Evolutionary conservation across 352 stramenopile genomes (phyloP), one percentile per base, ranked within the genome.

Genomic region (Globisporangium megalacanthum): DNA sequence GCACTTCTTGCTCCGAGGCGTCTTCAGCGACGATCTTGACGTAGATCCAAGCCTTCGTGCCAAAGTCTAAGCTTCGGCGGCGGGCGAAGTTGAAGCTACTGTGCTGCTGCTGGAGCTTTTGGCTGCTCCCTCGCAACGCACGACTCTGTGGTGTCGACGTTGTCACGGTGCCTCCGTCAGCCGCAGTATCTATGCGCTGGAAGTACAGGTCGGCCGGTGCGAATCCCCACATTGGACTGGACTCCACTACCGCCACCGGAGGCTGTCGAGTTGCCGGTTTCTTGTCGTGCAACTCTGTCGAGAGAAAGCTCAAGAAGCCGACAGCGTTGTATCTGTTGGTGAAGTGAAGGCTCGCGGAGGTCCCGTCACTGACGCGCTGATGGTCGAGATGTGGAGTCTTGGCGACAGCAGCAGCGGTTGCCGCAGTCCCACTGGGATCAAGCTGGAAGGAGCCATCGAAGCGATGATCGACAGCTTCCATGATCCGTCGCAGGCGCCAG

Each of bases 21-120:
- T 75, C 60, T 15, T 77, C 66, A 31, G 65, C 59, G 22, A 75
- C 61, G 19, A 88, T 35, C 50, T 88, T 74, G 2, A 53, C 70
- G 54, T 88, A 88, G 6, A 88, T 66, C 78, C 78, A 85, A 4
- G 47, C 50, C 8, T 25, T 63, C 17, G 47, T 10, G 35, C 33
- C 39, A n/a, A 25, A 39, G 4, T 22, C 11, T 31, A 53, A 4
- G 25, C 58, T 61, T 53, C 58, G 65, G n/a, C 64, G 49, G n/a
- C 56, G 61, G 20, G 68, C 35, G 42, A 65, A 56, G 22, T 56
- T 54, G 54, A 65, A 59, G 29, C 66, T 71, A 14, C 33, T 58
- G 52, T 56, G 54, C 6, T 61, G 47, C 19, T 44, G 48, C 33
- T 37, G 14, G 6, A n/a, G 36, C 49, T 54, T 39, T 64, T 63